Conservation (phyloP, 805 yeast species). For the Wickerhamomyces silvicola region DNA sequence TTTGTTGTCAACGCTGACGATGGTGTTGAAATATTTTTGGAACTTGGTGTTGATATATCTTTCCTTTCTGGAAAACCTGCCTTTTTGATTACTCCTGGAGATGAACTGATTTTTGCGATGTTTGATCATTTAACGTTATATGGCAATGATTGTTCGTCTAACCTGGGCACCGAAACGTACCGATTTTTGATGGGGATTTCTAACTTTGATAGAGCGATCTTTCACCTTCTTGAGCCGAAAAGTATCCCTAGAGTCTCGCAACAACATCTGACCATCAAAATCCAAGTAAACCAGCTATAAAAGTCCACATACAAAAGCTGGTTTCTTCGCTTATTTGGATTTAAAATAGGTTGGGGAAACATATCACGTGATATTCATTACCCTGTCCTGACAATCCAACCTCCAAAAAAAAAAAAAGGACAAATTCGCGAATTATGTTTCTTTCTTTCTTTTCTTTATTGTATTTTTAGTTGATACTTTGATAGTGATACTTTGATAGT, state of each 20-base stretch:
- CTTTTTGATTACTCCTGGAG: constrained; percentile 7
- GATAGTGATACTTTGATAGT: constrained; percentile 2
- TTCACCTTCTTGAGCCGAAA: no score
- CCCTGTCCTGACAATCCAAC: no score
- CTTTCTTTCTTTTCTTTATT: not conserved
- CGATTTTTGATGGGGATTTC: constrained; percentile 1
- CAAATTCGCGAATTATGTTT: not conserved
- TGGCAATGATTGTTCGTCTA: constrained; percentile 12
- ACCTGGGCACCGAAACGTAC: constrained; percentile 16
- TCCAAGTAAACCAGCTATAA: no score
- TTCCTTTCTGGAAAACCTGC: not conserved
- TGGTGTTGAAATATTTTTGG: not conserved
- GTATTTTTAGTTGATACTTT: constrained; percentile 1
- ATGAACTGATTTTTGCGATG: constrained; percentile 19
- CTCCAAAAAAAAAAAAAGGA: no score
- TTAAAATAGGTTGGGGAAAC: no score
- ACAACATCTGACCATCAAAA: no score
- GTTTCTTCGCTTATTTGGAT: no score
- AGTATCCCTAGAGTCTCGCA: no score
- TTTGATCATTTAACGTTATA: constrained; percentile 9
- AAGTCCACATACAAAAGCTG: no score
- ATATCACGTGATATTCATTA: no score
- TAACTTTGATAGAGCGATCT: no score
- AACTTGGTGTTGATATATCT: not conserved
- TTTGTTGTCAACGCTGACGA: not conserved